These are phyloP conservation scores for Boletus tylopilopsis DNA, from an alignment of 768 basidiomycete species.

Conservation along the genomic window DNA sequence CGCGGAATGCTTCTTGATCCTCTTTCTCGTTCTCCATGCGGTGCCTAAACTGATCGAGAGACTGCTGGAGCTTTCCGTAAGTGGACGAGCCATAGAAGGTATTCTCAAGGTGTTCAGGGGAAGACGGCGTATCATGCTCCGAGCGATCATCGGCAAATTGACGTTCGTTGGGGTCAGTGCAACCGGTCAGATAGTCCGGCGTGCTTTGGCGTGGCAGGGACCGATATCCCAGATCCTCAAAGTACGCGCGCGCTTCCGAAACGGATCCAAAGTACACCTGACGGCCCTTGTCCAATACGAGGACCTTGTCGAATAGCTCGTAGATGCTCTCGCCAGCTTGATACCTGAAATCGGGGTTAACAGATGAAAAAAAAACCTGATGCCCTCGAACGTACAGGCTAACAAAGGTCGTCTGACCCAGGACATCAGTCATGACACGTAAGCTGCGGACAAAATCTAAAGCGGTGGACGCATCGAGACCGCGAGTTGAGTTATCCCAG, in stretches of 20 bases:
- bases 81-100: constrained; percentile 54
- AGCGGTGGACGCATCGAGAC: constrained; percentile 83
- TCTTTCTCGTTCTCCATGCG: constrained; percentile 55
- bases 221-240: constrained; percentile 69
- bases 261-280: constrained; percentile 81
- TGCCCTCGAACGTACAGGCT: constrained; percentile 47
- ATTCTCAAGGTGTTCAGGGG: constrained; percentile 63
- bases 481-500: constrained; percentile 82
- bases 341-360: constrained; percentile 39
- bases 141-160: constrained; percentile 66
- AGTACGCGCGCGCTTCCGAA: constrained; percentile 72
- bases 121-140: constrained; percentile 51
- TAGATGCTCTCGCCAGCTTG: constrained; percentile 82
- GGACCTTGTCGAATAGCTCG: constrained; percentile 81
- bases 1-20: constrained; percentile 75
- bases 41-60: constrained; percentile 53
- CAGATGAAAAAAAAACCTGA: neutral
- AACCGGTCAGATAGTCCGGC: constrained; percentile 81
- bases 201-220: constrained; percentile 79
- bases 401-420: constrained; percentile 76
- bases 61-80: constrained; percentile 39
- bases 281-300: constrained; percentile 76
- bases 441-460: constrained; percentile 80
- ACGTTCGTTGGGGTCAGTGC: constrained; percentile 84
- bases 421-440: constrained; percentile 79